These are phyloP conservation scores for Diphasiastrum complanatum DNA, from an alignment of 83 land plant species.

Conservation along the genomic window DNA sequence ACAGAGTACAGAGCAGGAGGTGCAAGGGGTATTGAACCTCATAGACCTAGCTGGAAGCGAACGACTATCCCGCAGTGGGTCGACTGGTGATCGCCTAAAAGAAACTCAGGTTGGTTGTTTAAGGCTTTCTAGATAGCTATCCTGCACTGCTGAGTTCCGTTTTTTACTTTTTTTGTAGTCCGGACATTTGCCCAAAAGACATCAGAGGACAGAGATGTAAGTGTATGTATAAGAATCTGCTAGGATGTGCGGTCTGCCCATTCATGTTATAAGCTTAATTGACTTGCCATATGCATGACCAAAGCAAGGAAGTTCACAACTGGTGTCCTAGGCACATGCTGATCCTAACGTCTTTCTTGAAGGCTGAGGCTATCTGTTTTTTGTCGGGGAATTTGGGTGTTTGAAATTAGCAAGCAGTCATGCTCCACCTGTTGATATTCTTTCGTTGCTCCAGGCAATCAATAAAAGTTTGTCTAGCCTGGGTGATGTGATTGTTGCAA, in stretches of 20 bases:
- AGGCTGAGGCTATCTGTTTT: no score
- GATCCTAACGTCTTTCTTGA: no score
- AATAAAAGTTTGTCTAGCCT: conserved; percentile 78
- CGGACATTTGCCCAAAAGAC: neutral
- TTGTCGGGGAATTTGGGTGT: no score
- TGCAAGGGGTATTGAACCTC: conserved; percentile 79
- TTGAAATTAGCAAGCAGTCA: neutral
- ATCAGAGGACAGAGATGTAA: no score
- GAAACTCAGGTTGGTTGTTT: conserved; percentile 63
- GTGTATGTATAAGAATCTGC: no score
- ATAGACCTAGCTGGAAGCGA: conserved; percentile 96
- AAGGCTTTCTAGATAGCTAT: neutral
- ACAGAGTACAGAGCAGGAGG: conserved; percentile 80
- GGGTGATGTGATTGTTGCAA: conserved; percentile 77
- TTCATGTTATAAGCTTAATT: no score
- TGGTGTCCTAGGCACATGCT: no score
- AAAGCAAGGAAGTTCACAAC: no score
- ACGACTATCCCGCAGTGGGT: conserved; percentile 75
- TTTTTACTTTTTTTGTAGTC: neutral
- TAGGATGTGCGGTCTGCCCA: no score
- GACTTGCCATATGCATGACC: no score
- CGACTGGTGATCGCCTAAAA: conserved; percentile 81
- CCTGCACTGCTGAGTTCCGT: neutral
- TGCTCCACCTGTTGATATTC: neutral
- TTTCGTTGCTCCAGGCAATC: conserved; percentile 51